Evolutionary conservation across 352 stramenopile species (phyloP), one percentile per base, ranked within the genome.

Genomic region (Globisporangium nagaii): DNA sequence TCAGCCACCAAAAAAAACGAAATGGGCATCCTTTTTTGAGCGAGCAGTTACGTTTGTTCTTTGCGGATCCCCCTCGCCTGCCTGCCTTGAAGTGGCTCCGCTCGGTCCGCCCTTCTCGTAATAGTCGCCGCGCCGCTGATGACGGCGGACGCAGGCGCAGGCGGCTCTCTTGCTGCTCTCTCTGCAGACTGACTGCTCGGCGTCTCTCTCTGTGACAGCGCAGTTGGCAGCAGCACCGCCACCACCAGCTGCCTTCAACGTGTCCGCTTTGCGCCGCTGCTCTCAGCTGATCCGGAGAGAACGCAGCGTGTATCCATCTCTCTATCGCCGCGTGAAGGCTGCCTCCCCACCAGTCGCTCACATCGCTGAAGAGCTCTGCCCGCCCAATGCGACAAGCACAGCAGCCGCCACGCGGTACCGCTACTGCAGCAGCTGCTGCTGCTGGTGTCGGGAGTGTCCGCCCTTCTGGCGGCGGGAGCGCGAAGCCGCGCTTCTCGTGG

Each of bases 401-500:
- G 47, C 47, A 45, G 24, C 20, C 24, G 46, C 11, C 31, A 13
- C n/a, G 36, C 15, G 6, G 36, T 41, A n/a, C 36, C 36, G 39
- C 12, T n/a, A 19, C 24, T 11, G 20, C n/a, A n/a, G n/a, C n/a
- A n/a, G n/a, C n/a, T 9, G 20, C n/a, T 36, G 24, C n/a, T 20
- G 27, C 15, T 56, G 55, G 4, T 22, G 30, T n/a, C n/a, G n/a
- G n/a, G n/a, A n/a, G n/a, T n/a, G n/a, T n/a, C n/a, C n/a, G n/a
- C n/a, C n/a, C n/a, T n/a, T n/a, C n/a, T n/a, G n/a, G 13, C 34
- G 13, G 25, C 7, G 5, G 45, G 28, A 64, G 63, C 56, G 35
- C 43, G 22, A 36, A 17, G 13, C 22, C 47, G 3, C n/a, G n/a
- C n/a, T 70, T 70, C 50, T 39, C 47, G 22, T 76, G 59, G 62